A percentile compares a stretch with the other conserved stretches of the same genome.
phyloP scores from a whole-genome alignment of 163 green algal species.

The Trebouxiophyceae sp. region DNA sequence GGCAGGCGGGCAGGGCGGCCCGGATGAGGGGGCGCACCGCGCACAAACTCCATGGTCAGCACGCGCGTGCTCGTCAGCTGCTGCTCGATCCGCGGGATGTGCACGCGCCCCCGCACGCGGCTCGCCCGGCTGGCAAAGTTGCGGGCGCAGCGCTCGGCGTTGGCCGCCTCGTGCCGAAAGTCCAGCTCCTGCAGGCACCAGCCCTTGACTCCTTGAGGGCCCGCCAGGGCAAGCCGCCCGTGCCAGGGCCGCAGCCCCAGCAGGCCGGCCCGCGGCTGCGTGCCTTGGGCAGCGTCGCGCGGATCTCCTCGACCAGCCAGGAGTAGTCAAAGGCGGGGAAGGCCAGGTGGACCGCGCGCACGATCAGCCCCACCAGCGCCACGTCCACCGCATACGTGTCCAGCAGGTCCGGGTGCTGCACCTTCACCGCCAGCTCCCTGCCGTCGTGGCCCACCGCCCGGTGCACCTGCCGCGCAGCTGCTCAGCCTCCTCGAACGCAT shows the following conservation, averaged over 20 bases:
- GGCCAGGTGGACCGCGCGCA: conserved; percentile 33
- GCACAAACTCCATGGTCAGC: conserved; percentile 89
- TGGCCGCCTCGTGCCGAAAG: conserved; percentile 72
- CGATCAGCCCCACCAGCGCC: conserved; percentile 62
- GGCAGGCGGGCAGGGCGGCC: too few relatives aligned
- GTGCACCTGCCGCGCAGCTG: conserved; percentile 87
- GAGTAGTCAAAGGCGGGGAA: conserved; percentile 61
- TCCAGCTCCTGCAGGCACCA: conserved; percentile 60
- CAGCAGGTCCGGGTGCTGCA: conserved; percentile 79
- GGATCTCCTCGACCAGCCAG: conserved; percentile 80
- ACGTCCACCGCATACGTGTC: conserved; percentile 70
- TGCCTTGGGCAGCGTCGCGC: neutral
- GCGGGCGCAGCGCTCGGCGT: conserved; percentile 51
- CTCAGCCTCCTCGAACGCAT: too few relatives aligned
- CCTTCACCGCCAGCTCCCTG: conserved; percentile 74
- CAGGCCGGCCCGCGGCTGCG: neutral
- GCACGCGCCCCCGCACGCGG: conserved; percentile 35
- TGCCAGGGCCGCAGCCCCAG: neutral
- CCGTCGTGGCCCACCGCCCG: conserved; percentile 54
- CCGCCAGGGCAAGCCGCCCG: too few relatives aligned
- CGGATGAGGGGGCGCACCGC: conserved; percentile 41
- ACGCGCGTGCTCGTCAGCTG: conserved; percentile 48
- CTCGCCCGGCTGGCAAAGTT: conserved; percentile 44
- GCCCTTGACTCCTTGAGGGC: too few relatives aligned
- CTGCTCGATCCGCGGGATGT: conserved; percentile 51